These are phyloP conservation scores for Boletus sensibilis DNA, from an alignment of 768 basidiomycete species.

Conservation along the genomic window DNA sequence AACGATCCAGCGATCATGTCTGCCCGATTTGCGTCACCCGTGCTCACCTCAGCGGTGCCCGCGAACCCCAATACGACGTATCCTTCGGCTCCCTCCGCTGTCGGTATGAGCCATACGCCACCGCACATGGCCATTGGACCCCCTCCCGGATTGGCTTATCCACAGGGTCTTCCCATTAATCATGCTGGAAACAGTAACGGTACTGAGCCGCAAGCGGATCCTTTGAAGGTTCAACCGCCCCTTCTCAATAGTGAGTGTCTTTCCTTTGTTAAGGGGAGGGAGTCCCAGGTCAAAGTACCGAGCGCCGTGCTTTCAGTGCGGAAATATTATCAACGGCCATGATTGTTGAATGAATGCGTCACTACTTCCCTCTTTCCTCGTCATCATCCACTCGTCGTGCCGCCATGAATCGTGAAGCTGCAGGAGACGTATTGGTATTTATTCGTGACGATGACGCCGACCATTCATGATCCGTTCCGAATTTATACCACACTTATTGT, in stretches of 20 bases:
- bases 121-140: conserved; percentile 47
- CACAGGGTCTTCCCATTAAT: conserved; percentile 34
- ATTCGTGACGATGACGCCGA: conserved; percentile 24
- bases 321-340: conserved; percentile 73
- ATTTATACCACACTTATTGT: conserved; percentile 5
- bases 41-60: conserved; percentile 24
- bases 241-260: conserved; percentile 63
- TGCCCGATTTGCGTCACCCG: conserved; percentile 54
- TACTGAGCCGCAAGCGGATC: conserved; percentile 25
- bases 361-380: conserved; percentile 21
- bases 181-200: conserved; percentile 17
- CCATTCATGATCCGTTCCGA: conserved; percentile 14
- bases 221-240: conserved; percentile 21
- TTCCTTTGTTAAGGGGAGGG: conserved; percentile 69
- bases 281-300: conserved; percentile 78
- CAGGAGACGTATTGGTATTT: conserved; percentile 23
- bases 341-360: conserved; percentile 43
- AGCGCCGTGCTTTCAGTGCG: conserved; percentile 90
- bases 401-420: conserved; percentile 29
- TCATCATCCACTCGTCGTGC: conserved; percentile 24
- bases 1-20: conserved; percentile 82
- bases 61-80: conserved; percentile 13
- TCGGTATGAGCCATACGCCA: conserved; percentile 12
- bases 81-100: conserved; percentile 13
- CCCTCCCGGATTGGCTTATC: conserved; percentile 63